A percentile compares a stretch with the other conserved stretches of the same genome.
phyloP scores from a whole-genome alignment of 2,329 filamentous ascomycete species.

The Botrytis pseudocinerea region DNA sequence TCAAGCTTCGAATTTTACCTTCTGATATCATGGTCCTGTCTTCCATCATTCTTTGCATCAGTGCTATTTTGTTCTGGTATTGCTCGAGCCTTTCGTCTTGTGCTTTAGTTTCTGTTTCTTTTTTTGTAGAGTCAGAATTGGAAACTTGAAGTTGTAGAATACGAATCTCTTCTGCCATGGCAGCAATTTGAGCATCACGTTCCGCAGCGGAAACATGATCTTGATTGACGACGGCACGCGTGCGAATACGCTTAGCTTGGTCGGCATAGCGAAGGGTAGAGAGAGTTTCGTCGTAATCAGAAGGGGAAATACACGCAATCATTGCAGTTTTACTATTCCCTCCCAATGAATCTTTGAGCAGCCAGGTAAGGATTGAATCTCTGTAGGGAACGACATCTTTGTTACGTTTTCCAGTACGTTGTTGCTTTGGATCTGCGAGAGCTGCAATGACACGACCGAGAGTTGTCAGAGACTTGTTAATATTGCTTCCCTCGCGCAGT shows the following conservation, averaged over 20 bases:
- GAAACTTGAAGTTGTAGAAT: conserved; percentile 71
- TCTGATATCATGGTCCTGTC: conserved; percentile 88
- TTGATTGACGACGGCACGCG: conserved; percentile 91
- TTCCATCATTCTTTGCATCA: conserved; percentile 95
- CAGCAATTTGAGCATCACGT: conserved; percentile 87
- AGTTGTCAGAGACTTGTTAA: conserved; percentile 98
- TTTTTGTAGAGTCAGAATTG: conserved; percentile 58
- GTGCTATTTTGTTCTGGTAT: conserved; percentile 85
- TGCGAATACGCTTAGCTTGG: conserved; percentile 96
- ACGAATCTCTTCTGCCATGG: conserved; percentile 95
- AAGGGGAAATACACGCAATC: conserved; percentile 95
- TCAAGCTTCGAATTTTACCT: conserved; percentile 87
- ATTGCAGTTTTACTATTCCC: conserved; percentile 98
- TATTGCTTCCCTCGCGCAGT: conserved; percentile 92
- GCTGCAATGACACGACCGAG: conserved; percentile 94
- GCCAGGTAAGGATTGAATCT: conserved; percentile 80
- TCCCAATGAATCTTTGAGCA: conserved; percentile 92
- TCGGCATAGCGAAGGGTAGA: conserved; percentile 96
- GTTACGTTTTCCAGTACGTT: conserved; percentile 57
- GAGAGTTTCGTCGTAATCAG: conserved; percentile 95
- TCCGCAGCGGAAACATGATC: conserved; percentile 90
- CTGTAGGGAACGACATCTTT: conserved; percentile 85
- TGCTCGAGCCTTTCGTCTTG: conserved; percentile 87
- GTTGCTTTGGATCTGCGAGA: conserved; percentile 69
- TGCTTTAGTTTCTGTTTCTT: conserved; percentile 67